Conservation (phyloP, 192 early-diverging fungal genomes). For the Backusella psychrophila region DNA sequence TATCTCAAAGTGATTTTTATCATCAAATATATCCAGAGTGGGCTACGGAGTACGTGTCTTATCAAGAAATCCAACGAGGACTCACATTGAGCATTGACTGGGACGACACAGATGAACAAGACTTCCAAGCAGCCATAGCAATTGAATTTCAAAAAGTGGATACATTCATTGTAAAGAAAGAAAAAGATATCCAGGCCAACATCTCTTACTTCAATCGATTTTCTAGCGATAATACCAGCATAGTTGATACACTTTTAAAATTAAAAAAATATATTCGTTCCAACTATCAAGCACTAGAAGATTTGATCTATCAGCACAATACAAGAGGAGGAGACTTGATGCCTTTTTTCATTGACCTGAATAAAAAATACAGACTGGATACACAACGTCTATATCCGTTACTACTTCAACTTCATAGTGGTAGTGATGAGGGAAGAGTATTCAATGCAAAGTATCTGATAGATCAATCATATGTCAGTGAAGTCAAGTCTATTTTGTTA, state of each 20-base stretch:
- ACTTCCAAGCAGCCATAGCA: conserved; percentile 81
- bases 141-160: conserved; percentile 83
- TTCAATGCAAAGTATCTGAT: conserved; percentile 95
- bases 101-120: conserved; percentile 81
- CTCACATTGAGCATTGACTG: conserved; percentile 47
- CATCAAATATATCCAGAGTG: neutral
- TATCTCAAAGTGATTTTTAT: neutral
- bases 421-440: conserved; percentile 58
- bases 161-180: conserved; percentile 66
- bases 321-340: conserved; percentile 54
- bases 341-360: conserved; percentile 12
- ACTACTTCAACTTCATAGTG: conserved; percentile 16
- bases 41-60: conserved; percentile 64
- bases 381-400: conserved; percentile 68
- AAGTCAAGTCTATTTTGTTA: conserved; percentile 89
- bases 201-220: conserved; percentile 63
- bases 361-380: conserved; percentile 35
- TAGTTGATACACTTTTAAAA: conserved; percentile 23
- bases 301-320: conserved; percentile 89
- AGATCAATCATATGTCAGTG: conserved; percentile 90
- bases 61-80: conserved; percentile 68
- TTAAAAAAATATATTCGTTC: conserved; percentile 22
- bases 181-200: conserved; percentile 67
- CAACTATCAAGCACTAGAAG: conserved; percentile 85
- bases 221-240: conserved; percentile 15